Conservation (phyloP, 306 rosid genomes). For the Glycine tomentella region DNA sequence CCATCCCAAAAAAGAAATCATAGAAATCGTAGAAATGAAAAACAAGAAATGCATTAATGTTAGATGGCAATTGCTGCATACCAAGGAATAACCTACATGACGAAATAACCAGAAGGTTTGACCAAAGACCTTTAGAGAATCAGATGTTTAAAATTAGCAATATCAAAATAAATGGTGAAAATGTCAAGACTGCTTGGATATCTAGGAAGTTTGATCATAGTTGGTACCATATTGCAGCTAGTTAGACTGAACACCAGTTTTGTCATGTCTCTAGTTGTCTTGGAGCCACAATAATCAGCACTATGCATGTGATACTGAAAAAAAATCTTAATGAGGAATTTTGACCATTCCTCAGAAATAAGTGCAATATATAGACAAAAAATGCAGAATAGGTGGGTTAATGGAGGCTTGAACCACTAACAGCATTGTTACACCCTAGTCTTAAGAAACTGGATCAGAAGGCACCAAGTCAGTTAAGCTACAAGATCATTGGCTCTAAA, state of each 20-base stretch:
- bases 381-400: not conserved
- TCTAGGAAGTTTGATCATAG: not conserved
- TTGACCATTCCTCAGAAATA: conserved; percentile 5
- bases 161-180: not conserved
- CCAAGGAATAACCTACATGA: not conserved
- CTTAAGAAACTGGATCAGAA: not conserved
- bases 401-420: not conserved
- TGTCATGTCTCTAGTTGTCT: not conserved
- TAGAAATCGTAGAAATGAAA: not conserved
- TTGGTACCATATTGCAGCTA: not conserved
- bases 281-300: not conserved
- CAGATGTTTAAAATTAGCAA: conserved; percentile 3
- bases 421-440: not conserved
- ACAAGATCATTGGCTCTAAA: not conserved
- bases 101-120: not conserved
- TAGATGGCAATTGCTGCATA: not conserved
- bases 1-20: not conserved
- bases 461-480: not conserved
- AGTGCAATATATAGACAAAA: not conserved
- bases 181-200: not conserved
- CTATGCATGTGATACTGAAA: not conserved
- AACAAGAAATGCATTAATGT: not conserved
- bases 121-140: not conserved
- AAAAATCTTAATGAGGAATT: not conserved
- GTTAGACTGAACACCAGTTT: not conserved